phyloP scores from a whole-genome alignment of 257 asterid genomes.

The Gentiana dahurica region DNA sequence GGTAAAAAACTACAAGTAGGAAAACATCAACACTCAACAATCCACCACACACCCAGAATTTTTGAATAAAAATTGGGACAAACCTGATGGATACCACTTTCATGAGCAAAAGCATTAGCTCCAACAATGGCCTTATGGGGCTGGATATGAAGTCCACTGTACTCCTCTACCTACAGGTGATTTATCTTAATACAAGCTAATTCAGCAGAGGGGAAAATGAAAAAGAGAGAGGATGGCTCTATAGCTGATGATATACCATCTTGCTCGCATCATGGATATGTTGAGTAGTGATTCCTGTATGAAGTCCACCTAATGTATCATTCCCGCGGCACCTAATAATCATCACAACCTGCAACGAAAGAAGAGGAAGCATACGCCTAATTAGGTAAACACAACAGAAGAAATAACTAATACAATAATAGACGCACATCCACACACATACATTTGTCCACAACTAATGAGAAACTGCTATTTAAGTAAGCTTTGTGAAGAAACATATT shows the following conservation, averaged over 20 bases:
- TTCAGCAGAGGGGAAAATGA: slow-evolving; percentile 5
- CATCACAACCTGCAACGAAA: slow-evolving; percentile 65
- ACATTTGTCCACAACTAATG: too few species aligned
- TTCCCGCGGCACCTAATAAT: slow-evolving; percentile 91
- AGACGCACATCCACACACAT: too few species aligned
- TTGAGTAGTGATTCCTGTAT: slow-evolving; percentile 76
- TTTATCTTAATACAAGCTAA: slow-evolving; percentile 6
- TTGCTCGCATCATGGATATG: slow-evolving; percentile 87
- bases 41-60: not conserved
- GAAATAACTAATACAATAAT: too few species aligned
- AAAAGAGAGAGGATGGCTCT: slow-evolving; percentile 4
- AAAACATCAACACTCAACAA: not conserved
- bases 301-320: slow-evolving; percentile 62
- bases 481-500: too few species aligned
- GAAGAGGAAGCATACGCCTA: not conserved
- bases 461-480: too few species aligned
- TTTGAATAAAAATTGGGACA: slow-evolving; percentile 1
- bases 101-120: slow-evolving; percentile 98
- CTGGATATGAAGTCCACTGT: slow-evolving; percentile 82
- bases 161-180: slow-evolving; percentile 77
- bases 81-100: slow-evolving; percentile 99
- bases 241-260: slow-evolving; percentile 42
- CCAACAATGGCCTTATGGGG: slow-evolving; percentile 99
- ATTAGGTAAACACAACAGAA: too few species aligned
- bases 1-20: not conserved